Conservation (phyloP, 148 eudicot species). For the Drosera capensis region DNA sequence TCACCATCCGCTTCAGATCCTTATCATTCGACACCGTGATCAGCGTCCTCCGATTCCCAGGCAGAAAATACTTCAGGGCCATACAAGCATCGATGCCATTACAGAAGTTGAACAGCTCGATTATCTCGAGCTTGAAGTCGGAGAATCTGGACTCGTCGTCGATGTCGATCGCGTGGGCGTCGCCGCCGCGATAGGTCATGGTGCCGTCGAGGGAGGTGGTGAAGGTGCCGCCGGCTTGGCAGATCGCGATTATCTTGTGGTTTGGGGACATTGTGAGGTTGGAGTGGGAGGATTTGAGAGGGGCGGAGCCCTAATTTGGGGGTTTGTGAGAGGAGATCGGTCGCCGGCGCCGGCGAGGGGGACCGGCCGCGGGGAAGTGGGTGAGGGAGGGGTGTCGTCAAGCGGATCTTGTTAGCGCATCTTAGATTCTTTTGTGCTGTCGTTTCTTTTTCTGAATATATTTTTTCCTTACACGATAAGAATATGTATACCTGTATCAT, state of each 20-base stretch:
- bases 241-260: conserved; percentile 70
- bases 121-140: conserved; percentile 55
- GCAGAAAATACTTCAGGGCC: conserved; percentile 69
- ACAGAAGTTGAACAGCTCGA: conserved; percentile 87
- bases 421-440: too few relatives aligned
- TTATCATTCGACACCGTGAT: conserved; percentile 85
- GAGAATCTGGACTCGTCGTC: conserved; percentile 44
- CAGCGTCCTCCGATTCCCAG: conserved; percentile 64
- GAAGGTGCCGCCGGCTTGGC: conserved; percentile 76
- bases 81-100: conserved; percentile 23
- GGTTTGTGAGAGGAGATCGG: too few relatives aligned
- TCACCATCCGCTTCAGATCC: conserved; percentile 76
- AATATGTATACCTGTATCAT: too few relatives aligned
- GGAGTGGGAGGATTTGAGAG: too few relatives aligned
- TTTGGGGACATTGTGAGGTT: too few relatives aligned
- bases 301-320: too few relatives aligned
- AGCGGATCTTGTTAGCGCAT: too few relatives aligned
- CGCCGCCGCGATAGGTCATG: conserved; percentile 70
- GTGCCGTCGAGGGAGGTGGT: conserved; percentile 38
- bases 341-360: too few relatives aligned
- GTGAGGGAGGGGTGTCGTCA: too few relatives aligned
- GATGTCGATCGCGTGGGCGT: conserved; percentile 94
- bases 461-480: too few relatives aligned
- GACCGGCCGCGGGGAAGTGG: too few relatives aligned
- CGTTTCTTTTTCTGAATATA: too few relatives aligned